Base-by-base conservation (phyloP, 2,329 filamentous ascomycete genomes). In the Pestalotiopsis sp. region DNA sequence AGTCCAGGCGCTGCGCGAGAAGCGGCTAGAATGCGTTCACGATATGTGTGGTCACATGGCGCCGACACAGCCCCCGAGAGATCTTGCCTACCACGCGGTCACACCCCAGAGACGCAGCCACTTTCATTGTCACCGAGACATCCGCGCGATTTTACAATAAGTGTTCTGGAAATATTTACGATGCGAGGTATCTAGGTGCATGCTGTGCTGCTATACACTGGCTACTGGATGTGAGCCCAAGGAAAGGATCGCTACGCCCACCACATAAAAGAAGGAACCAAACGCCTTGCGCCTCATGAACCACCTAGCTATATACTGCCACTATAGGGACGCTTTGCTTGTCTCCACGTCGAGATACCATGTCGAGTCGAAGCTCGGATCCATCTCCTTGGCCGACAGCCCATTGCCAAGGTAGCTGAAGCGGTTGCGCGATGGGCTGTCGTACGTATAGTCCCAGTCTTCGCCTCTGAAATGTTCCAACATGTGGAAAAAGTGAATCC, bases 391-490 rank as follows among this genome's bases (percentile, higher is more conserved):
- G 4, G 76, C 77, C 27, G 85, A 85, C 72, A 87, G 87, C 1
- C 86, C 86, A 63, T 87, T 87, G 9, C 86, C 85, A 9, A 87
- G 77, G 69, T 86, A 87, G n/a, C 72, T 76, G 71, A 87, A 87
- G 39, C 85, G 77, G 71, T 87, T 87, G 68, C 71, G 70, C n/a
- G 71, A 71, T 9, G 68, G 70, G 69, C 70, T 75, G 36, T 82
- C 79, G 57, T 85, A 84, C 25, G 83, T 78, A 71, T 85, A 87
- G 60, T 87, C 85, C 79, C 82, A 88, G 72, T 88, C 84, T 74
- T 88, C 86, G 20, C 82, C 83, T 52, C 86, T 78, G 69, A 87
- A 82, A 7, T 75, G 73, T 72, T 84, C 82, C 25, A 88, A 78
- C 83, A 87, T 86, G 70, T 85, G 82, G 74, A 86, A 84, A 75